Conservation (phyloP, 495 filamentous ascomycete species). For the Parathielavia appendiculata region DNA sequence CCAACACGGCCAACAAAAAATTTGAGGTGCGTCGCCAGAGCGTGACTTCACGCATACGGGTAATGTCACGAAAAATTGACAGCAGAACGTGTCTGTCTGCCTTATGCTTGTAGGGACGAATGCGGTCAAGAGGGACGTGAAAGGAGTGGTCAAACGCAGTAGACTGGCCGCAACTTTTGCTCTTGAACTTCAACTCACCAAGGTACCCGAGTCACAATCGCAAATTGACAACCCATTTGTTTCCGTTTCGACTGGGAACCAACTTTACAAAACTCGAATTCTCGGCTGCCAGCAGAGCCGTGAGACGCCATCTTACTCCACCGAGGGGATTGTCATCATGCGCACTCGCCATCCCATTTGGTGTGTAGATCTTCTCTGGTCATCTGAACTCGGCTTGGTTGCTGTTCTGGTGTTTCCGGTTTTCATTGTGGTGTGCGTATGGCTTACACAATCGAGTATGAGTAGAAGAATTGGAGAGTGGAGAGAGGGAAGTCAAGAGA, state of each 20-base stretch:
- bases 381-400: not conserved
- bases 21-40: not conserved
- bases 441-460: not conserved
- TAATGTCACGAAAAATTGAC: not conserved
- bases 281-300: not conserved
- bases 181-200: no score
- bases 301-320: not conserved
- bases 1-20: not conserved
- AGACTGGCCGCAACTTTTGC: no score
- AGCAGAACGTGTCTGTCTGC: not conserved
- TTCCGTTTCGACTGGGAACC: no score
- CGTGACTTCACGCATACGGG: not conserved
- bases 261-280: not conserved
- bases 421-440: not conserved
- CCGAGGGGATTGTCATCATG: conserved; percentile 6
- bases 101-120: not conserved
- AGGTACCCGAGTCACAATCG: no score
- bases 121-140: not conserved
- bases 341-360: conserved; percentile 18
- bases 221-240: no score
- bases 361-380: not conserved
- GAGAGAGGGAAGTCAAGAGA: not conserved
- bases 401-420: not conserved
- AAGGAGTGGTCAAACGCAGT: not conserved
- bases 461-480: not conserved